Conservation (phyloP, 2,329 filamentous ascomycete genomes). For the Pseudopyricularia cyperi region DNA sequence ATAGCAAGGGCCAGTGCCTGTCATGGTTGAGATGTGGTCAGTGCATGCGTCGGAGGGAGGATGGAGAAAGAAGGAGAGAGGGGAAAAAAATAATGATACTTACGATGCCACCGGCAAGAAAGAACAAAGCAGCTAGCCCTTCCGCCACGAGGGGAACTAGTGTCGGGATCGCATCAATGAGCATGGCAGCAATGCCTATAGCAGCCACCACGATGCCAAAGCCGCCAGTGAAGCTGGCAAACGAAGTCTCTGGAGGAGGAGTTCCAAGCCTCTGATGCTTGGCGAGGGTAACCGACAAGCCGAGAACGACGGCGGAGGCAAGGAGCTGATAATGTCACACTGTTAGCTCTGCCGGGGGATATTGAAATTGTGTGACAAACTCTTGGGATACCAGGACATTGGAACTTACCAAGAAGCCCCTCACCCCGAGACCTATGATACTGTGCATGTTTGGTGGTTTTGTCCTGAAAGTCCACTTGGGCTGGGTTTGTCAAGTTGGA, state of each 20-base stretch:
- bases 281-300: slow-evolving; percentile 16
- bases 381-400: not conserved
- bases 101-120: slow-evolving; percentile 18
- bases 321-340: slow-evolving; percentile 11
- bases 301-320: slow-evolving; percentile 17
- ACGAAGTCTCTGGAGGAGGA: slow-evolving; percentile 17
- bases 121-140: slow-evolving; percentile 16
- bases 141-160: slow-evolving; percentile 13
- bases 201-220: slow-evolving; percentile 17
- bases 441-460: not conserved
- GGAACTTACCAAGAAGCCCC: slow-evolving; percentile 4
- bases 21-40: not conserved
- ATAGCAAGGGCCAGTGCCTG: slow-evolving; percentile 16
- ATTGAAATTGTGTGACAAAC: not conserved
- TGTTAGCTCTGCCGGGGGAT: not conserved
- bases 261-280: slow-evolving; percentile 15
- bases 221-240: slow-evolving; percentile 17
- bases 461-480: not conserved
- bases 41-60: no score
- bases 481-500: not conserved
- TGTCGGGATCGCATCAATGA: slow-evolving; percentile 15
- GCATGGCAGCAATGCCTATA: slow-evolving; percentile 13
- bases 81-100: not conserved
- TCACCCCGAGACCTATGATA: slow-evolving; percentile 2
- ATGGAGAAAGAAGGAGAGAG: not conserved